Percentiles rank a stretch among this genome's conserved stretches.
These are phyloP conservation scores for Colletotrichum musae DNA, from an alignment of 2,329 filamentous ascomycete species.

Conservation along the genomic window DNA sequence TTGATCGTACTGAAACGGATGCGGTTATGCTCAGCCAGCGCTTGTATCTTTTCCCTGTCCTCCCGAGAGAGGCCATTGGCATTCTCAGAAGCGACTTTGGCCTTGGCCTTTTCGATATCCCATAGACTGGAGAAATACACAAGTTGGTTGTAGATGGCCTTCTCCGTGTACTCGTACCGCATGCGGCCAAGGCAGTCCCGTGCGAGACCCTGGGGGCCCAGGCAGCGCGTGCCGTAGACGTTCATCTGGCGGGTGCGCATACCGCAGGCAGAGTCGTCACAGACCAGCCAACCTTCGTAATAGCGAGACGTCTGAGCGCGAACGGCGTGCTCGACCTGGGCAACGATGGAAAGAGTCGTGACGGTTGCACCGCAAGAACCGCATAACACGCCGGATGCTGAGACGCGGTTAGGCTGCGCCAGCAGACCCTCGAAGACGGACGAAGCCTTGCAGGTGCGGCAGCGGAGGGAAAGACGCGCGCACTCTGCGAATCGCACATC, in stretches of 20 bases:
- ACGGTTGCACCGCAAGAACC: slow-evolving; percentile 75
- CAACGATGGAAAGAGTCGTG: slow-evolving; percentile 80
- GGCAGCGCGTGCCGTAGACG: slow-evolving; percentile 91
- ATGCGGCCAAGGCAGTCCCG: slow-evolving; percentile 89
- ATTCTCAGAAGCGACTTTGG: slow-evolving; percentile 55
- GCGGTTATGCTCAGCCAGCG: slow-evolving; percentile 86
- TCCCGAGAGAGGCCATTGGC: slow-evolving; percentile 59
- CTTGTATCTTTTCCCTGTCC: slow-evolving; percentile 74
- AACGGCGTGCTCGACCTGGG: slow-evolving; percentile 89
- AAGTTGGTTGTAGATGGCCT: slow-evolving; percentile 94
- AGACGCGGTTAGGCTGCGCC: slow-evolving; percentile 70
- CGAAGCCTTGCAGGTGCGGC: slow-evolving; percentile 81
- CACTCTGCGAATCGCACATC: slow-evolving; percentile 90
- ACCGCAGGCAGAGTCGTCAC: slow-evolving; percentile 89
- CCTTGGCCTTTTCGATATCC: slow-evolving; percentile 87
- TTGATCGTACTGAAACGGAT: slow-evolving; percentile 82
- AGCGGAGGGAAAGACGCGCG: slow-evolving; percentile 81
- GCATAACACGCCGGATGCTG: slow-evolving; percentile 83
- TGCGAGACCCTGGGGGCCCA: slow-evolving; percentile 88
- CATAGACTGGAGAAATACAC: slow-evolving; percentile 89
- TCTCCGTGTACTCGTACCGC: slow-evolving; percentile 89
- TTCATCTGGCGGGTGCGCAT: slow-evolving; percentile 91
- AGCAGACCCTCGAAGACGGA: slow-evolving; percentile 84
- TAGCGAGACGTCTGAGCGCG: slow-evolving; percentile 84
- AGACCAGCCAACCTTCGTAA: slow-evolving; percentile 93